Base-by-base conservation (phyloP, 495 filamentous ascomycete species). In the Tuber borchii region DNA sequence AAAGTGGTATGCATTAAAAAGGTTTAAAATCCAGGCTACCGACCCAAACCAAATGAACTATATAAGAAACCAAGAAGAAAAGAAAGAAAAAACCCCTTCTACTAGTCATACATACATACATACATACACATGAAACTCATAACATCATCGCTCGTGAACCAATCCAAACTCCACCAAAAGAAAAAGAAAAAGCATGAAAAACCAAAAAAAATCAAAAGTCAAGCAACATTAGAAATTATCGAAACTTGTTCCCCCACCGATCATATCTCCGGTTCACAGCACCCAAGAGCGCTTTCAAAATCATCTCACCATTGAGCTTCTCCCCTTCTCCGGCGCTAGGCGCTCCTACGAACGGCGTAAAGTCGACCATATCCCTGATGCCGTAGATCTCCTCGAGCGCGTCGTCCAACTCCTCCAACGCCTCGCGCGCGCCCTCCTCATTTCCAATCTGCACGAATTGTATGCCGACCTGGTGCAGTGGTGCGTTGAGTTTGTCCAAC, bases 391-490 rank as follows among this genome's bases (percentile, higher is more conserved):
- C 86, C 14, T 84, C 87, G 44, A 98, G 84, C 26, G 87, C 88
- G 85, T 98, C 93, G 82, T 99, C 95, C 61, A 99, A 85, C 69
- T 91, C 88, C 85, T 89, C 83, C 74, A 97, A 84, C 77, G 90
- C 90, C 83, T 86, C 82, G 46, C 85, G 85, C 0, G 94, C 95
- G 0, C 79, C 85, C 8, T 83, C 78, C 80, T 97, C 93, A 44
- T 89, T 87, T 70, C 95, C 95, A 73, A 98, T 91, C 85, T 99
- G 95, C 85, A 99, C 95, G 85, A 99, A 97, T 84, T 99, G 95
- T 74, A 99, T 90, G 19, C 96, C 95, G 19, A 97, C 86, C 85
- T 99, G 95, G 87, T 93, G 92, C 39, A 93, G 87, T 45, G 91
- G 89, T 0, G 94, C 94, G 46, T 90, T 87, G 7, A 91, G 83